Evolutionary conservation across 108 stramenopile genomes (phyloP).

Genomic region (Seminavis robusta): DNA sequence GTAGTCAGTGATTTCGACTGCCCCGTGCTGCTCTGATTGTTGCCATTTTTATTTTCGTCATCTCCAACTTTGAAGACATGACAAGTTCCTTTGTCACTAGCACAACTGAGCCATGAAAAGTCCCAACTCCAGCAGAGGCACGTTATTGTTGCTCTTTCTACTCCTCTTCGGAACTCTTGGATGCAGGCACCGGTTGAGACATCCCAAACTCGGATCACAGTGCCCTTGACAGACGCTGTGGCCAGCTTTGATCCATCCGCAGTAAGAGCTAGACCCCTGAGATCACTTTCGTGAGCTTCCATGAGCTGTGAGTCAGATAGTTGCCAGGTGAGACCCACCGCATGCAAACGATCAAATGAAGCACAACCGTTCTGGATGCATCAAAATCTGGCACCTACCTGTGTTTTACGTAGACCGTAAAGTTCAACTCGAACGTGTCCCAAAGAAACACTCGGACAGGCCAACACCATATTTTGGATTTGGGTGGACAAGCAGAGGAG

Average conservation of each 20-base stretch:
- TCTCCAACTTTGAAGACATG: slow-evolving; percentile 84
- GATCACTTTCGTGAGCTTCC: slow-evolving; percentile 91
- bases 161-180: slow-evolving; percentile 93
- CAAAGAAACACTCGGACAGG: slow-evolving; percentile 83
- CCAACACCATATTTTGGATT: slow-evolving; percentile 89
- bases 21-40: neutral
- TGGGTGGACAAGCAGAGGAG: slow-evolving; percentile 88
- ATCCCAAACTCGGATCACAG: slow-evolving; percentile 94
- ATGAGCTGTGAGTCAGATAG: slow-evolving; percentile 43
- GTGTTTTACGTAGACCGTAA: slow-evolving; percentile 87
- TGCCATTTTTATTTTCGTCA: slow-evolving; percentile 11
- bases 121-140: slow-evolving; percentile 88
- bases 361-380: neutral
- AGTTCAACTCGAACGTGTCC: slow-evolving; percentile 97
- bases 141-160: slow-evolving; percentile 89
- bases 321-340: neutral
- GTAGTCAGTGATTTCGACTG: slow-evolving; percentile 9
- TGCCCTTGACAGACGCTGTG: slow-evolving; percentile 92
- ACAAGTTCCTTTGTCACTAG: slow-evolving; percentile 93
- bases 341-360: neutral
- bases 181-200: slow-evolving; percentile 54
- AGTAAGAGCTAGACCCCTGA: slow-evolving; percentile 83
- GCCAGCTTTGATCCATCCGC: slow-evolving; percentile 87
- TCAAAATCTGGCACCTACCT: slow-evolving; percentile 28
- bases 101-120: slow-evolving; percentile 85